Base-by-base conservation (phyloP, 768 basidiomycete species). In the Boletus eberwhitei region DNA sequence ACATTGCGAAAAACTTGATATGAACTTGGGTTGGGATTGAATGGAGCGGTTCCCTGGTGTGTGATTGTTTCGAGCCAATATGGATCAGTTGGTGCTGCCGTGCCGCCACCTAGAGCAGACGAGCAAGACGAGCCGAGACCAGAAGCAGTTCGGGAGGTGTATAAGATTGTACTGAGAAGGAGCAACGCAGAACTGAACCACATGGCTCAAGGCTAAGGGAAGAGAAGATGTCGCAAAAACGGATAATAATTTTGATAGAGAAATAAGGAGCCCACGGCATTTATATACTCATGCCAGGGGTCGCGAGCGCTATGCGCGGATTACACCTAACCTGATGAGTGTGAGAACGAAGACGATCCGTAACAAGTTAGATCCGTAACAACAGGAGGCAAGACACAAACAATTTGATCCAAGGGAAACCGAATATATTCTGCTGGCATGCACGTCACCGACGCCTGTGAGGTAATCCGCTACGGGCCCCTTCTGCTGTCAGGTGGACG, bases 1-100 rank as follows among this genome's bases (percentile, higher is more conserved):
- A 91, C 88, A 61, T 90, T 90, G 38, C 89, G 79, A 68, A 88
- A 90, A 14, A 90, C 86, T 46, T 82, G 74, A 66, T 90, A 91
- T 7, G 70, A 65, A 39, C 65, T 75, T 24, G 57, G n/a, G 62
- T 79, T 71, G 0, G 81, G 52, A 64, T 88, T 84, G 69, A 79
- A 86, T 5, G 88, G 81, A 1, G 88, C 74, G n/a, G 73, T 83
- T 31, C 86, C 88, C 65, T 84, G 87, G 62, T 89, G 88, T 39
- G 77, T 76, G 61, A 91, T 88, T 39, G 62, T 79, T 67, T 90
- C 73, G 59, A 88, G 71, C 88, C 88, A 91, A 65, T 80, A 90
- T 1, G 85, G 79, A 26, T 66, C 64, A 16, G 39, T 31, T 11
- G 62, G 22, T 26, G 63, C 32, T 11, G 87, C 82, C 16, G 73